A percentile compares a stretch with the other conserved stretches of the same genome.
These are phyloP conservation scores for Nymphaea colorata DNA, from an alignment of 164 flowering plant species.

Conservation along the genomic window DNA sequence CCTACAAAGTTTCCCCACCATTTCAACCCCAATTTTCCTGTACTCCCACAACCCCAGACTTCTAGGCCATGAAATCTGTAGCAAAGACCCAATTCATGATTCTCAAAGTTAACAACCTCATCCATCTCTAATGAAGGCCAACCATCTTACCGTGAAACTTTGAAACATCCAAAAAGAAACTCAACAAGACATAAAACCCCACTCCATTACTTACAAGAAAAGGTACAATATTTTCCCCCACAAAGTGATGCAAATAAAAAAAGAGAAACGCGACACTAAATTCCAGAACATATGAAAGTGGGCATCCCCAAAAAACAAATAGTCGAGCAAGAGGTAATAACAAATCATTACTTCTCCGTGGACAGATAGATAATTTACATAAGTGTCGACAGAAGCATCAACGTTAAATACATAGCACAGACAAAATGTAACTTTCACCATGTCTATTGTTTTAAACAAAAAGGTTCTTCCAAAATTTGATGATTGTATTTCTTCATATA, in stretches of 20 bases:
- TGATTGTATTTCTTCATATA: too few relatives aligned
- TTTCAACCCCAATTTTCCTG: slow-evolving; percentile 31
- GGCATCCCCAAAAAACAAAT: not conserved
- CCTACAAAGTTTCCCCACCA: slow-evolving; percentile 42
- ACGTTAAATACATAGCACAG: too few relatives aligned
- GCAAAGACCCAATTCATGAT: slow-evolving; percentile 53
- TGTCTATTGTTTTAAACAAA: too few relatives aligned
- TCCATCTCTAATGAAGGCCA: slow-evolving; percentile 46
- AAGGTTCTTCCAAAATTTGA: too few relatives aligned
- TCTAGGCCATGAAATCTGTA: slow-evolving; percentile 41
- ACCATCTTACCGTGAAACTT: slow-evolving; percentile 44
- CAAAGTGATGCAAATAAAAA: too few relatives aligned
- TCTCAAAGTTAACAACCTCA: slow-evolving; percentile 41
- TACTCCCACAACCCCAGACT: slow-evolving; percentile 27
- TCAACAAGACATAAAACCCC: not conserved
- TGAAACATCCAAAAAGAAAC: not conserved
- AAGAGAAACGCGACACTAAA: not conserved
- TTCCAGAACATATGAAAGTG: not conserved
- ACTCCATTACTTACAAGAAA: not conserved
- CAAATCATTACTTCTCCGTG: too few relatives aligned
- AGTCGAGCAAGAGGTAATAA: too few relatives aligned
- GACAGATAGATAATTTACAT: too few relatives aligned
- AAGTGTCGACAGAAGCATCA: too few relatives aligned
- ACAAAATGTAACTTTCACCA: too few relatives aligned
- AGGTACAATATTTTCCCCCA: not conserved